Base-by-base conservation (phyloP, 2,329 filamentous ascomycete genomes). In the Nigrospora sphaerica region DNA sequence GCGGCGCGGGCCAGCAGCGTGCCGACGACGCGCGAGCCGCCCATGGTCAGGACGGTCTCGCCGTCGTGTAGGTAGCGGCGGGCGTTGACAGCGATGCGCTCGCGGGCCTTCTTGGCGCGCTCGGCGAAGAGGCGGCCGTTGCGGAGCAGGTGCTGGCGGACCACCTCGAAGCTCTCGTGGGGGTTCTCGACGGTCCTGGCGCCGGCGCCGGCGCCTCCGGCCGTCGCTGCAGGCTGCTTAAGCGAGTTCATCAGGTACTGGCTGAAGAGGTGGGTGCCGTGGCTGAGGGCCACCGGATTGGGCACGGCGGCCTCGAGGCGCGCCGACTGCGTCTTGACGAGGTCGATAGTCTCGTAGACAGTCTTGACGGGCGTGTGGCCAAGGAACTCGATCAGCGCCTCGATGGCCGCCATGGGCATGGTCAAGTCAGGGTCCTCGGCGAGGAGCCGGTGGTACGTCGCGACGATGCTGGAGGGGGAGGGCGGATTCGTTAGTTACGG, bases 241-340 rank as follows among this genome's bases (percentile, higher is more conserved):
- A 85, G 74, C 52, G 77, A 89, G 47, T 83, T 82, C 59, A 95
- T 85, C 56, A 98, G 81, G 68, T 95, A 97, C 63, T 92, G 86
- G 64, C 93, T 87, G 74, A 98, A 97, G 49, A 97, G 81, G 65
- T 96, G 91, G 49, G 91, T 95, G 58, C 93, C 93, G 46, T 95
- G 93, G 42, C 88, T 90, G 14, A 97, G 81, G 5, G 91, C 92
- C 47, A 97, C 88, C 13, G 91, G 88, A 69, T 98, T 97, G 9
- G 85, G 77, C 45, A 95, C 85, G 17, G 83, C 81, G 48, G 76
- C 75, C 65, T 91, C 92, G 53, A 98, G 80, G 58, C 82, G 80
- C 44, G 80, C 75, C 43, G 88, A 92, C 62, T 93, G 85, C 40
- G 77, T 80, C 60, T 85, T 83, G 52, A 97, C 80, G 39, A 91